Percentiles rank a stretch among this genome's conserved stretches.
Evolutionary conservation across 228 moss, liverwort and hornwort genomes (phyloP).

Genomic region (Sphagnum magellanicum): DNA sequence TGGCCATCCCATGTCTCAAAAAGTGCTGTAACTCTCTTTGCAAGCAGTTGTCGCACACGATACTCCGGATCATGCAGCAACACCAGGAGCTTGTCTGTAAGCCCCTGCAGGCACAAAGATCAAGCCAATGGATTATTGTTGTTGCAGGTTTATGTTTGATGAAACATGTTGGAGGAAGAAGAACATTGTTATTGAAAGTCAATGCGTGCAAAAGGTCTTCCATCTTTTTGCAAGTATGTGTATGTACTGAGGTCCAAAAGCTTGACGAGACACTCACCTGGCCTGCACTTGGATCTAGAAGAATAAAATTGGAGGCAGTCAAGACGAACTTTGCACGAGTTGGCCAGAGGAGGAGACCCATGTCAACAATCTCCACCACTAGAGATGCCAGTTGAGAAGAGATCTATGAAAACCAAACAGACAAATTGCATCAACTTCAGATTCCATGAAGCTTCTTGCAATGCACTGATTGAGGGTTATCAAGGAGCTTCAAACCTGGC

Average conservation of each 20-base stretch:
- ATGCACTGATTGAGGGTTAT: no score
- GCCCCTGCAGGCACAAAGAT: conserved; percentile 38
- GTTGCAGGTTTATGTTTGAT: no score
- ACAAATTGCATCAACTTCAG: not conserved
- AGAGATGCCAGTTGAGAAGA: conserved; percentile 58
- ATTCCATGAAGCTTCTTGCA: not conserved
- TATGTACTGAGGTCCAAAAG: no score
- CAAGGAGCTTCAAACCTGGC: conserved; percentile 34
- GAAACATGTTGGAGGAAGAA: no score
- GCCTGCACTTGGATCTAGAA: conserved; percentile 77
- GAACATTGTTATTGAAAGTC: no score
- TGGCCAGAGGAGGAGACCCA: conserved; percentile 72
- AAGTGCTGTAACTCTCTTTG: conserved; percentile 58
- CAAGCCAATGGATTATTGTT: not conserved
- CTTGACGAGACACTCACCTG: conserved; percentile 35
- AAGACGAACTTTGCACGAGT: conserved; percentile 74
- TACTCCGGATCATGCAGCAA: conserved; percentile 79
- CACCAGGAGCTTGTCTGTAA: conserved; percentile 69
- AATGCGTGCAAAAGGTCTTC: no score
- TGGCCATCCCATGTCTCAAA: conserved; percentile 98
- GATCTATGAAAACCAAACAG: conserved; percentile 17
- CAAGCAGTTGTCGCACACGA: conserved; percentile 59
- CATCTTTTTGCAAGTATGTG: no score
- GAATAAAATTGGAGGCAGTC: conserved; percentile 66
- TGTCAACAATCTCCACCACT: conserved; percentile 54